These are phyloP conservation scores for Penicillium sp. DNA, from an alignment of 2,329 filamentous ascomycete genomes.

Conservation along the genomic window DNA sequence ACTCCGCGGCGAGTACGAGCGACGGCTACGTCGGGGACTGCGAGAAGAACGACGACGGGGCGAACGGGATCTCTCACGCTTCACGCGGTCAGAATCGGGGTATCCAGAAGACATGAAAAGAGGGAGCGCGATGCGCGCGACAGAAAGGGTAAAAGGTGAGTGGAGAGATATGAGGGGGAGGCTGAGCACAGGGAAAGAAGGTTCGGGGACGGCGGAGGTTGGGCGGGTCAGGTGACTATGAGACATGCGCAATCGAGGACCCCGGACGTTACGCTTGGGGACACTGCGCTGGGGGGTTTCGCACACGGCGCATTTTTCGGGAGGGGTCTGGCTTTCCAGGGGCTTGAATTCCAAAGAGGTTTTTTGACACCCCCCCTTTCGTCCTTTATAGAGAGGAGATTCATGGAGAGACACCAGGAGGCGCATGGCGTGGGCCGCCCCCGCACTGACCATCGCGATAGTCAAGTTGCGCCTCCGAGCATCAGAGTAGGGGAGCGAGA, in stretches of 20 bases:
- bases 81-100: constrained; percentile 39
- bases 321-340: not conserved
- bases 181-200: constrained; percentile 14
- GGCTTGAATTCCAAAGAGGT: not conserved
- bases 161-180: not conserved
- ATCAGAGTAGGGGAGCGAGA: constrained; percentile 4
- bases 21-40: constrained; percentile 73
- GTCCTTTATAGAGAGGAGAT: not conserved
- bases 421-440: constrained; percentile 14
- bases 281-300: not conserved
- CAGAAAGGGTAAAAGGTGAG: not conserved
- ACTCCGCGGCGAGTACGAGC: constrained; percentile 76
- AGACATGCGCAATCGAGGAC: constrained; percentile 18
- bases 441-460: constrained; percentile 26
- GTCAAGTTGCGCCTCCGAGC: not conserved
- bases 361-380: not conserved
- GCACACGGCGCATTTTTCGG: not conserved
- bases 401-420: not conserved
- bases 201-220: constrained; percentile 7
- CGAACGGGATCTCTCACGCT: constrained; percentile 76
- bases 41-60: constrained; percentile 67
- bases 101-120: constrained; percentile 25
- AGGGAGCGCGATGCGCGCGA: not conserved
- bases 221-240: constrained; percentile 23
- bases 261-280: constrained; percentile 5